Conservation (phyloP, 495 filamentous ascomycete species). For the Aspergillus egyptiacus region DNA sequence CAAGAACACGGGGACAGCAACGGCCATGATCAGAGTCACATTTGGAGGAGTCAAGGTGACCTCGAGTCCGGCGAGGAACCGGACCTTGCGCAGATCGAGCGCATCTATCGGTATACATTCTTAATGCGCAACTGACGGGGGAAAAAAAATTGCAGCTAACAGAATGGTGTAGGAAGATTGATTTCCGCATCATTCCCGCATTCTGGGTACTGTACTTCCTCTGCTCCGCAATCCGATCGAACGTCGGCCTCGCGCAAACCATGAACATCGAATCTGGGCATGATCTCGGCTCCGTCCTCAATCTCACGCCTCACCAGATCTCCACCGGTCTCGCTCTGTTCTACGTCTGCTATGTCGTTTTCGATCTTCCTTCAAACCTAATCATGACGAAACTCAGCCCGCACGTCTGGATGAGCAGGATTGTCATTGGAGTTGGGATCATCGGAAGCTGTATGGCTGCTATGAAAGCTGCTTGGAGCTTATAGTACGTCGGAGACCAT, state of each 20-base stretch:
- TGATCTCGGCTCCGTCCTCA: slow-evolving; percentile 60
- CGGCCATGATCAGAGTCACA: neutral
- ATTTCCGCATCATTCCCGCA: slow-evolving; percentile 78
- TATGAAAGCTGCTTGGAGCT: slow-evolving; percentile 75
- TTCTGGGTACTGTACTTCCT: slow-evolving; percentile 95
- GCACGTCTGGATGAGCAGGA: slow-evolving; percentile 87
- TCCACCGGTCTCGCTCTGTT: slow-evolving; percentile 81
- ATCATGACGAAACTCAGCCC: slow-evolving; percentile 81
- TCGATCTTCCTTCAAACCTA: slow-evolving; percentile 84
- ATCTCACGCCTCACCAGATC: slow-evolving; percentile 64
- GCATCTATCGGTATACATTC: slow-evolving; percentile 34
- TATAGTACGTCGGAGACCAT: slow-evolving; percentile 64
- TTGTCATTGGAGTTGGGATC: slow-evolving; percentile 80
- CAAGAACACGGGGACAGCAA: slow-evolving; percentile 22
- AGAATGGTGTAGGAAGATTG: slow-evolving; percentile 55
- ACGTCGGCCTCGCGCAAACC: slow-evolving; percentile 84
- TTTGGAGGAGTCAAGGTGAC: slow-evolving; percentile 17
- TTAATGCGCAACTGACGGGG: neutral
- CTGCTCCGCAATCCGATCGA: slow-evolving; percentile 84
- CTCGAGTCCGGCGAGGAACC: slow-evolving; percentile 25
- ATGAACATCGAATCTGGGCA: slow-evolving; percentile 70
- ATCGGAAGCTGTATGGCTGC: slow-evolving; percentile 78
- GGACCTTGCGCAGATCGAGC: slow-evolving; percentile 33
- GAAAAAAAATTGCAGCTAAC: neutral
- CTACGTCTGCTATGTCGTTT: slow-evolving; percentile 85